Percentiles rank a stretch among this genome's conserved stretches.
These are phyloP conservation scores for Boletus reticuloceps DNA, from an alignment of 768 basidiomycete species.

Conservation along the genomic window DNA sequence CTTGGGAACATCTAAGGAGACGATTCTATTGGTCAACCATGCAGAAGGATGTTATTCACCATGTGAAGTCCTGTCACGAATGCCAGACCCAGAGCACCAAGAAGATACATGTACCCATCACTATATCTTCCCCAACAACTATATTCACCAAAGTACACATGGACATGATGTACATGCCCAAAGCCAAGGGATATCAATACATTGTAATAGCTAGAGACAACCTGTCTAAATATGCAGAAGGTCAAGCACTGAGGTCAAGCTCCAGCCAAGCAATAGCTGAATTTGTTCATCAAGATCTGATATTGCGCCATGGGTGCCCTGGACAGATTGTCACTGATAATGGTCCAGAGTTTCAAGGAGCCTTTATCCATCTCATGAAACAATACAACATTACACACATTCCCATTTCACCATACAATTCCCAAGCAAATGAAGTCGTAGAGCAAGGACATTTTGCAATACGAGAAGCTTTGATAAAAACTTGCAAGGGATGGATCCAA, in stretches of 20 bases:
- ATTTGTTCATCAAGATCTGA: neutral
- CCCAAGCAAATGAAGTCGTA: neutral
- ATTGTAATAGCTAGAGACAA: neutral
- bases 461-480: neutral
- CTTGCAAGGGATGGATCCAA: neutral
- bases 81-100: neutral
- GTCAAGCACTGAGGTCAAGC: neutral
- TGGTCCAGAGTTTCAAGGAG: neutral
- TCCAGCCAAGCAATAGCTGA: neutral
- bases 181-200: neutral
- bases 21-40: neutral
- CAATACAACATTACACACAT: neutral
- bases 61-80: neutral
- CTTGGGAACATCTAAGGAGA: too few relatives aligned
- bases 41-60: neutral
- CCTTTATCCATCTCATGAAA: neutral
- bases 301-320: neutral
- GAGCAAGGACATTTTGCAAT: neutral
- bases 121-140: neutral
- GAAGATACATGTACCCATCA: neutral
- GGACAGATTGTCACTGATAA: neutral
- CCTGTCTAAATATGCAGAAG: neutral
- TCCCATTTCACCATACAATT: neutral
- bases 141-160: neutral
- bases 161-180: neutral